Evolutionary conservation across 805 yeast species (phyloP).

Genomic region (Grigorovia humatica): DNA sequence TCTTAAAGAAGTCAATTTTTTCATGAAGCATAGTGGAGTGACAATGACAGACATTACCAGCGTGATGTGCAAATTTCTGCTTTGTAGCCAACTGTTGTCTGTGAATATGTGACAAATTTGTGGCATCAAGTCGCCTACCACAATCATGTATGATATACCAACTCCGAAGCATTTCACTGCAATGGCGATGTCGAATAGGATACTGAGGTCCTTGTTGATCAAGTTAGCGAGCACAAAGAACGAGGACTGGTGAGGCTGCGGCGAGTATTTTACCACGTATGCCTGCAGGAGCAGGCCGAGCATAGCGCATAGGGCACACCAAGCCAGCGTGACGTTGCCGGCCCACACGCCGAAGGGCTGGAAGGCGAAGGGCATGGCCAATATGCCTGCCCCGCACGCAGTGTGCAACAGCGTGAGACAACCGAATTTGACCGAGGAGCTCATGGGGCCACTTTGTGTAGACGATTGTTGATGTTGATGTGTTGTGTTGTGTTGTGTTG

Average conservation of each 20-base stretch:
- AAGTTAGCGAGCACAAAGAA: constrained; percentile 53
- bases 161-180: constrained; percentile 67
- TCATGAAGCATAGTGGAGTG: constrained; percentile 53
- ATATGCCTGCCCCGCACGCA: constrained; percentile 49
- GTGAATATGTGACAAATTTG: constrained; percentile 32
- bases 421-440: constrained; percentile 23
- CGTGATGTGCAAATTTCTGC: constrained; percentile 54
- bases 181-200: constrained; percentile 56
- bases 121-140: constrained; percentile 64
- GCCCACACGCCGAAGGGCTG: constrained; percentile 26
- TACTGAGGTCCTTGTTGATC: constrained; percentile 50
- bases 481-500: neutral
- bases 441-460: constrained; percentile 7
- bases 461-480: neutral
- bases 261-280: constrained; percentile 42
- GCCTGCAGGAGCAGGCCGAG: constrained; percentile 55
- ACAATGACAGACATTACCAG: constrained; percentile 39
- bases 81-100: constrained; percentile 27
- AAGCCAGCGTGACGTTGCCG: constrained; percentile 16
- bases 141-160: constrained; percentile 54
- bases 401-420: constrained; percentile 28
- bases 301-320: constrained; percentile 23
- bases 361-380: constrained; percentile 68
- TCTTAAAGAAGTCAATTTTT: constrained; percentile 70
- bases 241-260: constrained; percentile 35